phyloP scores from a whole-genome alignment of 106 monocot species.

The Apostasia ramifera region DNA sequence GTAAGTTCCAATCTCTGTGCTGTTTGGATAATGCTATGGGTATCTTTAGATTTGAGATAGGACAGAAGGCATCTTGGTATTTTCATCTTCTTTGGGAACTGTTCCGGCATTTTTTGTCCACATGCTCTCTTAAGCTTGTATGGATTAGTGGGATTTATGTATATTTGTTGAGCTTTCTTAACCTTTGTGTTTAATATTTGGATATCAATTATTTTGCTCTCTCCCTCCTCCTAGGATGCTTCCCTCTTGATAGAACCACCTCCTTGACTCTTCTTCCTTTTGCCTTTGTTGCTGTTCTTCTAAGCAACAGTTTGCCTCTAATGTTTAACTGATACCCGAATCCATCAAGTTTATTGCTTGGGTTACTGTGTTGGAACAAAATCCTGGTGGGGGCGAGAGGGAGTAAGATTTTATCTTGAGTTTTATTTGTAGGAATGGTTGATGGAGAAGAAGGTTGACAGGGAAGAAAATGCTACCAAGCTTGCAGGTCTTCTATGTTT shows the following conservation, averaged over 20 bases:
- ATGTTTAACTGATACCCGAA: background rate
- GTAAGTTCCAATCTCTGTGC: background rate
- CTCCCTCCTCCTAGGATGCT: background rate
- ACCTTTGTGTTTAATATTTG: background rate
- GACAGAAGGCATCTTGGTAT: slow-evolving; percentile 27
- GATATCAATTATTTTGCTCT: too few relatives aligned
- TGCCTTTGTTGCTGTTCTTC: slow-evolving; percentile 8
- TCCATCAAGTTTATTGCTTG: background rate
- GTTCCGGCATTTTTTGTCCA: slow-evolving; percentile 50
- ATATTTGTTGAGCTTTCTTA: slow-evolving; percentile 10
- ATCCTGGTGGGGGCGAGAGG: too few relatives aligned
- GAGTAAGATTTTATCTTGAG: background rate
- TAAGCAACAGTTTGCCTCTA: slow-evolving; percentile 11
- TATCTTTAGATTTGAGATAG: slow-evolving; percentile 8
- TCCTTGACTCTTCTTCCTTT: background rate
- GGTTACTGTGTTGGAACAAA: background rate
- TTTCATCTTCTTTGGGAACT: slow-evolving; percentile 23
- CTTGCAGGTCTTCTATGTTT: slow-evolving; percentile 17
- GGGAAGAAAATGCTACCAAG: slow-evolving; percentile 21
- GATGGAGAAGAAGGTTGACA: slow-evolving; percentile 10
- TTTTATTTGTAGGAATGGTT: slow-evolving; percentile 12
- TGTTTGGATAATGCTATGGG: slow-evolving; percentile 3
- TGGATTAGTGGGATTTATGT: slow-evolving; percentile 27
- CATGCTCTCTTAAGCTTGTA: slow-evolving; percentile 30
- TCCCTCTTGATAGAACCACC: slow-evolving; percentile 10